Base-by-base conservation (phyloP, 768 basidiomycete species). In the Strobilomyces echinocephalus region DNA sequence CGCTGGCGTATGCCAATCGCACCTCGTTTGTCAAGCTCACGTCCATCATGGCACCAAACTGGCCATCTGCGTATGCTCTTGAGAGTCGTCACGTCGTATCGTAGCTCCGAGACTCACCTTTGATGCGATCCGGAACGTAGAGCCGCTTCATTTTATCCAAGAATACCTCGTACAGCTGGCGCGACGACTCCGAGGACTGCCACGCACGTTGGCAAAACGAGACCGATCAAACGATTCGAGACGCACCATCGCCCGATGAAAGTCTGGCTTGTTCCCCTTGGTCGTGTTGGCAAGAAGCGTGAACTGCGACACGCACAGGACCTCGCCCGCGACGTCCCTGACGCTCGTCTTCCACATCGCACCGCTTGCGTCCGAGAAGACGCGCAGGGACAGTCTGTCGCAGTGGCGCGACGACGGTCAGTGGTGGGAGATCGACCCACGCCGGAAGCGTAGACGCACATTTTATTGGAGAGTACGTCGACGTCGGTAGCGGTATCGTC, bases 21-120 rank as follows among this genome's bases (percentile, higher is more conserved):
- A 90, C 92, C 74, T 97, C 94, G 66, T 97, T 97, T 20, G 80
- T 86, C 52, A 95, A 70, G 56, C 76, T 81, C 49, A 97, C 91
- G 53, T 84, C 80, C 94, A 97, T 97, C 94, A 95, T 95, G 5
- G 93, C 94, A 31, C 93, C 93, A 65, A 97, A 97, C 60, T 75
- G 78, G n/a, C 94, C 94, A 68, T 97, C 94, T 95, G 56, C 35
- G 11, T 24, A 12, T 10, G 7, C 42, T 3, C 0, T 18, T 24
- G 24, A 24, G 49, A 53, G 53, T 55, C 31, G 8, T 43, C 34
- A 10, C 24, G 2, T 21, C 31, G n/a, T 24, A 30, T 26, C 21
- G 31, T 1, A 48, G 35, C 15, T 8, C 16, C 14, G 31, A 24
- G 31, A 15, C 43, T 9, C 45, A 88, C 93, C 93, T 78, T 90